Percentiles rank a stretch among this genome's conserved stretches.
phyloP scores from a whole-genome alignment of 2,329 filamentous ascomycete genomes.

The Exophiala aquamarina region DNA sequence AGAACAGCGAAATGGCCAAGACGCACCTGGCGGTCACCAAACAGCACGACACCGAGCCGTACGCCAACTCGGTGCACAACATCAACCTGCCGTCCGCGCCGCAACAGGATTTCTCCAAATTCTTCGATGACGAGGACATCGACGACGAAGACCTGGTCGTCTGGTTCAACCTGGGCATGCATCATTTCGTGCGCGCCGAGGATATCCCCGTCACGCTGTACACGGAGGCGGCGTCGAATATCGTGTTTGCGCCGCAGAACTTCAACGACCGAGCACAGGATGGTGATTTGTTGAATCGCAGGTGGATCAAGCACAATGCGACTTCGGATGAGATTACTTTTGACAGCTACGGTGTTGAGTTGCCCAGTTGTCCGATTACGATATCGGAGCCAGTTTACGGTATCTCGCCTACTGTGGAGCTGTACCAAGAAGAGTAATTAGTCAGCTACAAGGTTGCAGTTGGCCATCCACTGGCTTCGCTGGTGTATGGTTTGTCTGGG shows the following conservation, averaged over 20 bases:
- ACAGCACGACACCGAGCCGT: constrained; percentile 20
- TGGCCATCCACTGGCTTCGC: too few relatives aligned
- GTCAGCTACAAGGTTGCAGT: too few relatives aligned
- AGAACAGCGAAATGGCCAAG: constrained; percentile 19
- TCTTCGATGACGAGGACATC: constrained; percentile 20
- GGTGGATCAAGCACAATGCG: constrained; percentile 33
- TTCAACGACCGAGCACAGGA: constrained; percentile 31
- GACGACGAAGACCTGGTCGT: constrained; percentile 39
- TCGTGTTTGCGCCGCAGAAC: constrained; percentile 20
- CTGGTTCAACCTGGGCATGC: constrained; percentile 55
- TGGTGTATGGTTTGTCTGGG: too few relatives aligned
- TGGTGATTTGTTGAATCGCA: constrained; percentile 37
- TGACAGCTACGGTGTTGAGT: constrained; percentile 34
- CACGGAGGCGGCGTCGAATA: constrained; percentile 11
- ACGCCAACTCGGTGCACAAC: constrained; percentile 11
- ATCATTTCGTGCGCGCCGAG: constrained; percentile 48
- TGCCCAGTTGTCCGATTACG: constrained; percentile 32
- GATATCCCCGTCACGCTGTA: constrained; percentile 36
- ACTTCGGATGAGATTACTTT: constrained; percentile 29
- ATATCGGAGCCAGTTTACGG: constrained; percentile 14
- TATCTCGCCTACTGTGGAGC: constrained; percentile 8
- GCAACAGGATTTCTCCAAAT: constrained; percentile 16
- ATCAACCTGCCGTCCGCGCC: constrained; percentile 12
- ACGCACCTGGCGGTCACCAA: constrained; percentile 17
- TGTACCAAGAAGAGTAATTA: not conserved